phyloP scores from a whole-genome alignment of 2,329 filamentous ascomycete genomes.

The Hymenoscyphus salicellus region DNA sequence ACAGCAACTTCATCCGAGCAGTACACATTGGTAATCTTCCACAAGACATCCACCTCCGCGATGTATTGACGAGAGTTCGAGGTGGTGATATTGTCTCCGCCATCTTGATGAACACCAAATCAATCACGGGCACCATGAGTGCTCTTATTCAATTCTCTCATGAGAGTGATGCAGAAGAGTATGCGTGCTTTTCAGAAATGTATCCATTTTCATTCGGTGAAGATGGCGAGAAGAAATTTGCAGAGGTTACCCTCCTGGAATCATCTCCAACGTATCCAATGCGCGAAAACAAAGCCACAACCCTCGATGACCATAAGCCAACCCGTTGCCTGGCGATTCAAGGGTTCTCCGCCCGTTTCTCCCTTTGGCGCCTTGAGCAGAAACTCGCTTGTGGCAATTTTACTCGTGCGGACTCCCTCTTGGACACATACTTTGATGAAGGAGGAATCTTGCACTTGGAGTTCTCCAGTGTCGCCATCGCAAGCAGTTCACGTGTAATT shows the following conservation, averaged over 20 bases:
- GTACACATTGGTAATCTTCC: conserved; percentile 29
- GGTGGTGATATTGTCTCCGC: conserved; percentile 26
- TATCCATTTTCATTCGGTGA: conserved; percentile 21
- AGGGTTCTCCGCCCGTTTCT: conserved; percentile 15
- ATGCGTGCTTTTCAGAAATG: conserved; percentile 18
- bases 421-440: conserved; percentile 28
- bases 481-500: conserved; percentile 20
- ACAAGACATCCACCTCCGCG: conserved; percentile 18
- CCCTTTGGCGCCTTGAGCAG: conserved; percentile 13
- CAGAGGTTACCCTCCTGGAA: conserved; percentile 18
- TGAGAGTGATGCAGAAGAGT: conserved; percentile 25
- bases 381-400: conserved; percentile 13
- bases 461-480: conserved; percentile 24
- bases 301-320: conserved; percentile 5
- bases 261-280: conserved; percentile 31
- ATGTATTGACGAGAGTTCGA: conserved; percentile 27
- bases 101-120: conserved; percentile 19
- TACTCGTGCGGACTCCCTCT: conserved; percentile 13
- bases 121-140: conserved; percentile 12
- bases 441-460: conserved; percentile 23
- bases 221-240: conserved; percentile 4
- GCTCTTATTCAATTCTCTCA: conserved; percentile 28
- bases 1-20: conserved; percentile 23
- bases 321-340: conserved; percentile 27
- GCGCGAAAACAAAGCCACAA: neutral